A percentile compares a stretch with the other conserved stretches of the same genome.
Conservation (phyloP, 2,329 filamentous ascomycete species). For the Alternaria sp. region DNA sequence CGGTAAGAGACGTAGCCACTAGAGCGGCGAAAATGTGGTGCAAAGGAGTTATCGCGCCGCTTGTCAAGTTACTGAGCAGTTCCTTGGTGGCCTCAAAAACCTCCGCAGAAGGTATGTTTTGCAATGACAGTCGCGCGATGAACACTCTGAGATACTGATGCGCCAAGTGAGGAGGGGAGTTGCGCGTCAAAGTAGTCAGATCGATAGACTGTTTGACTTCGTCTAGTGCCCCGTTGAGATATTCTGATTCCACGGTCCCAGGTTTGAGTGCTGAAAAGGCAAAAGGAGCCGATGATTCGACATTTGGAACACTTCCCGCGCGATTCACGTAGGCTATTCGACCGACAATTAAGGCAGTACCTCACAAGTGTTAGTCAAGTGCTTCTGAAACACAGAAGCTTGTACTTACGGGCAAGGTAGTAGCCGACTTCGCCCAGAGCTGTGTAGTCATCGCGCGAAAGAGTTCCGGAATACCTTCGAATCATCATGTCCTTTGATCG, state of each 20-base stretch:
- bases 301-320: conserved; percentile 40
- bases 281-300: conserved; percentile 42
- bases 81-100: conserved; percentile 40
- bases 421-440: conserved; percentile 47
- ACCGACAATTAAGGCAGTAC: conserved; percentile 44
- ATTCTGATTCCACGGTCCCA: conserved; percentile 38
- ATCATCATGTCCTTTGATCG: conserved; percentile 45
- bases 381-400: background rate
- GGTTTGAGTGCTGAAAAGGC: conserved; percentile 37
- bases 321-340: conserved; percentile 42
- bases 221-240: conserved; percentile 42
- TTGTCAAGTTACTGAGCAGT: conserved; percentile 39
- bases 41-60: conserved; percentile 42
- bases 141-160: conserved; percentile 49
- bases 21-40: conserved; percentile 50
- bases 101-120: conserved; percentile 34
- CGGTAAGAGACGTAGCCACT: conserved; percentile 46
- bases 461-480: conserved; percentile 40
- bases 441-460: conserved; percentile 44
- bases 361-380: conserved; percentile 24
- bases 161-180: conserved; percentile 46
- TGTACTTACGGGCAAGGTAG: conserved; percentile 48
- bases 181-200: conserved; percentile 37
- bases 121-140: conserved; percentile 40
- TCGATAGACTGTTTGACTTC: conserved; percentile 46